Percentiles rank a stretch among this genome's conserved stretches.
Evolutionary conservation across 495 filamentous ascomycete species (phyloP).

Genomic region (Stereocaulon alpinum): DNA sequence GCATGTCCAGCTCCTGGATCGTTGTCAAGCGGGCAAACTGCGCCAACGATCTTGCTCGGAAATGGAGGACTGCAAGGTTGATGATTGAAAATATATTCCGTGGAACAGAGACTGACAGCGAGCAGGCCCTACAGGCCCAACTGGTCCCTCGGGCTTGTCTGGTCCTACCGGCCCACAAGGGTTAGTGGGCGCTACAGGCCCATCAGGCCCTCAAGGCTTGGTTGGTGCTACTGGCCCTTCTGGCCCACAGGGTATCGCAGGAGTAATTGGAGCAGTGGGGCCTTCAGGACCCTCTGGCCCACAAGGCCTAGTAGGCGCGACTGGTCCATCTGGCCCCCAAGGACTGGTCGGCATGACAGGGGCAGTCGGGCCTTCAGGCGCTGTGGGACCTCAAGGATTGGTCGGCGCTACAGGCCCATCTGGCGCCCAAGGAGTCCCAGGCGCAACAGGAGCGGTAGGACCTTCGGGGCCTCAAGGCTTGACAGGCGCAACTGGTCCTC

Average conservation of each 20-base stretch:
- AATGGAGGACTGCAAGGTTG: neutral
- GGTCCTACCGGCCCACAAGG: conserved; percentile 1
- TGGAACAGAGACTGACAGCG: neutral
- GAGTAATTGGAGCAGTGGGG: neutral
- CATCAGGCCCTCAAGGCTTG: neutral
- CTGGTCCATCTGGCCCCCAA: neutral
- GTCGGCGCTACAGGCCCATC: neutral
- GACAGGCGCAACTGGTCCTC: neutral
- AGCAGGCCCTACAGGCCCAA: neutral
- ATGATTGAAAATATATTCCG: neutral
- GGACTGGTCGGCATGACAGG: too few relatives aligned
- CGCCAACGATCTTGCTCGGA: neutral
- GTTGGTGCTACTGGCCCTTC: neutral
- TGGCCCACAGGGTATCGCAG: conserved; percentile 1
- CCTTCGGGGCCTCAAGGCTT: neutral
- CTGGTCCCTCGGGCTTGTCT: neutral
- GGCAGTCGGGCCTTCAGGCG: neutral
- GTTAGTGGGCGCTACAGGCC: neutral
- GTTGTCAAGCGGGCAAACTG: neutral
- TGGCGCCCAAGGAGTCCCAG: neutral
- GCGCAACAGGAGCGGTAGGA: neutral
- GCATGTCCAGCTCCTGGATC: neutral
- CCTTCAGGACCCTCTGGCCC: neutral
- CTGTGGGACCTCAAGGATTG: neutral
- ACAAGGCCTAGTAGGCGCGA: neutral